These are phyloP conservation scores for Endocladia muricata DNA, from an alignment of 31 red algal species.

Conservation along the genomic window DNA sequence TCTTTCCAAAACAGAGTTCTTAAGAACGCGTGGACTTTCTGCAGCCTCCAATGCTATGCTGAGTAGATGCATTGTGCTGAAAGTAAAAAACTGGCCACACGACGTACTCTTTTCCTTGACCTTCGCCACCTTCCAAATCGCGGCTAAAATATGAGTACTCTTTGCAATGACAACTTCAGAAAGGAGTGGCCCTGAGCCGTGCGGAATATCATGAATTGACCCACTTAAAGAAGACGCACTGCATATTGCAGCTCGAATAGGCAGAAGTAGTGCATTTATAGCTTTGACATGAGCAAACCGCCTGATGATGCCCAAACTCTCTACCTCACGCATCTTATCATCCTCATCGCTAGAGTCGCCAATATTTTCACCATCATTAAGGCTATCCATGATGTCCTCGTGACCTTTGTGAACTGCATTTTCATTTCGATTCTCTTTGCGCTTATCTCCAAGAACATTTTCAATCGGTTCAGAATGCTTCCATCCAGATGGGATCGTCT, in stretches of 20 bases:
- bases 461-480: too few relatives aligned
- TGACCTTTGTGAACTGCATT: not conserved
- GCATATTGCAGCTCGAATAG: constrained; percentile 54
- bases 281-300: constrained; percentile 67
- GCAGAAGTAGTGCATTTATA: constrained; percentile 39
- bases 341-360: too few relatives aligned
- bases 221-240: constrained; percentile 34
- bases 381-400: too few relatives aligned
- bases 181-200: constrained; percentile 27
- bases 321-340: constrained; percentile 37
- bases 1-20: constrained; percentile 34
- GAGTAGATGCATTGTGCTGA: constrained; percentile 47
- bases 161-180: constrained; percentile 42
- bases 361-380: not conserved
- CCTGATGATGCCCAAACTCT: constrained; percentile 56
- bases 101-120: constrained; percentile 40
- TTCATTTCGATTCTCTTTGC: not conserved
- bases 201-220: constrained; percentile 30
- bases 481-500: too few relatives aligned
- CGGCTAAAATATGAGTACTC: constrained; percentile 36
- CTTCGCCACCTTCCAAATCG: constrained; percentile 59
- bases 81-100: constrained; percentile 58
- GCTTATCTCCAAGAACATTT: not conserved
- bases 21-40: constrained; percentile 10
- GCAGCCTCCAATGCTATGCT: constrained; percentile 24